Conservation (phyloP, 345 rosid genomes). For the Anastatica hierochuntica region DNA sequence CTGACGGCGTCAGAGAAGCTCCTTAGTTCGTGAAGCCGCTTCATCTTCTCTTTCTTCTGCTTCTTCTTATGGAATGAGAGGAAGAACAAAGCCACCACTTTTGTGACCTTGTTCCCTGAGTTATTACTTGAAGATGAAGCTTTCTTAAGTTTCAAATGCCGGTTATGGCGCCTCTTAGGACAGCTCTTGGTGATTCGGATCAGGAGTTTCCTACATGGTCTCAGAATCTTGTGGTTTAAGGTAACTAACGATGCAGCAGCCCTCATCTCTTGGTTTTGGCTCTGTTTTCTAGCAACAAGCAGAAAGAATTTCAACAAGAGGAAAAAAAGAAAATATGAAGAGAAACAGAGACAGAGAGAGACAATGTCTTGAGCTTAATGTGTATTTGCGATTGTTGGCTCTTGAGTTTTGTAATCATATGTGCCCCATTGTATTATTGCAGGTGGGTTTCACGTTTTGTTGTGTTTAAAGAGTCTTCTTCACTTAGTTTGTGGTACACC, state of each 20-base stretch:
- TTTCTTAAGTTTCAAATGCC: background rate
- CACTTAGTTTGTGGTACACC: conserved; percentile 27
- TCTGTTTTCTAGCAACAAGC: background rate
- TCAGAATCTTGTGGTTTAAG: conserved; percentile 25
- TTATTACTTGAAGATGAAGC: conserved; percentile 13
- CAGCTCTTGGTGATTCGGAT: conserved; percentile 20
- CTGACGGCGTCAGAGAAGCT: conserved; percentile 26
- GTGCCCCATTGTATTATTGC: background rate
- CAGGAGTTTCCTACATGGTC: conserved; percentile 28
- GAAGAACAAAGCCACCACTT: conserved; percentile 28
- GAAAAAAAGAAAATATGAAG: no score
- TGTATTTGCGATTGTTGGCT: background rate
- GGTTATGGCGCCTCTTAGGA: conserved; percentile 10
- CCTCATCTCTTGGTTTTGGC: conserved; percentile 1
- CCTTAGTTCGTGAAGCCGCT: conserved; percentile 26
- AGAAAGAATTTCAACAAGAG: background rate
- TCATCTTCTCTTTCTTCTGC: conserved; percentile 31
- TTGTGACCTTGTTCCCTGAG: conserved; percentile 23
- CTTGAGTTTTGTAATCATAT: conserved; percentile 17
- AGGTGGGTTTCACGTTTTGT: conserved; percentile 27
- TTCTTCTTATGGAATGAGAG: conserved; percentile 31
- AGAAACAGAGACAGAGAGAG: background rate
- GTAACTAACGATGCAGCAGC: conserved; percentile 18
- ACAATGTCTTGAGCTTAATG: background rate
- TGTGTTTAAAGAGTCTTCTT: conserved; percentile 3